Evolutionary conservation across 805 yeast species (phyloP).

Genomic region (Ogataea allantospora): DNA sequence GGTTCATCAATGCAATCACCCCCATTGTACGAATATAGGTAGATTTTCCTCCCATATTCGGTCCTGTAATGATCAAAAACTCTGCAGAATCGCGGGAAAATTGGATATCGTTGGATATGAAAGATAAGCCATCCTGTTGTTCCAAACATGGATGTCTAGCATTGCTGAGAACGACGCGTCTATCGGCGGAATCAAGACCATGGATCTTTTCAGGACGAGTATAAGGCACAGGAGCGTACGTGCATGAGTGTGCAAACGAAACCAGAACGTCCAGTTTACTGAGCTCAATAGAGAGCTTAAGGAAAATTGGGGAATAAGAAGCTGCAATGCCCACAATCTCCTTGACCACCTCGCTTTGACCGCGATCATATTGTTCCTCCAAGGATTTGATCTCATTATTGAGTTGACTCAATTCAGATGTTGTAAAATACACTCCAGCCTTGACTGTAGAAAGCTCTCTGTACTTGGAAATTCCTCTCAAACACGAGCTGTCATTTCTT

Average conservation of each 20-base stretch:
- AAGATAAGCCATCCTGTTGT: slow-evolving; percentile 84
- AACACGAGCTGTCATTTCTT: slow-evolving; percentile 78
- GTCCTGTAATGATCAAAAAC: slow-evolving; percentile 88
- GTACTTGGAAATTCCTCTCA: slow-evolving; percentile 63
- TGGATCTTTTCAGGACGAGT: slow-evolving; percentile 65
- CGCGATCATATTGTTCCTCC: slow-evolving; percentile 64
- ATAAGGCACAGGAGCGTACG: slow-evolving; percentile 81
- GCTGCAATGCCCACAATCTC: slow-evolving; percentile 80
- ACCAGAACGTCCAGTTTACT: slow-evolving; percentile 81
- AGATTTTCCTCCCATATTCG: slow-evolving; percentile 97
- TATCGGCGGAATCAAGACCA: slow-evolving; percentile 42
- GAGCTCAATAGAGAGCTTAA: slow-evolving; percentile 59
- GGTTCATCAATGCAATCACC: slow-evolving; percentile 81
- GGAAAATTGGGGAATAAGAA: slow-evolving; percentile 78
- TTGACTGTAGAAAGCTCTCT: slow-evolving; percentile 87
- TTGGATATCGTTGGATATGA: slow-evolving; percentile 86
- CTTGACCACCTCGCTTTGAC: slow-evolving; percentile 74
- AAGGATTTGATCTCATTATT: slow-evolving; percentile 58
- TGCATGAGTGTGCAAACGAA: slow-evolving; percentile 80
- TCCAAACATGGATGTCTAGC: slow-evolving; percentile 96
- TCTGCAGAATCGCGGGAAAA: slow-evolving; percentile 57
- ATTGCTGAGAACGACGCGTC: slow-evolving; percentile 57
- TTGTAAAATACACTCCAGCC: slow-evolving; percentile 93
- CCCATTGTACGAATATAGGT: slow-evolving; percentile 91
- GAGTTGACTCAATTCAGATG: slow-evolving; percentile 57